These are phyloP conservation scores for Phytophthora uliginosa DNA, from an alignment of 352 stramenopile genomes.

Conservation along the genomic window DNA sequence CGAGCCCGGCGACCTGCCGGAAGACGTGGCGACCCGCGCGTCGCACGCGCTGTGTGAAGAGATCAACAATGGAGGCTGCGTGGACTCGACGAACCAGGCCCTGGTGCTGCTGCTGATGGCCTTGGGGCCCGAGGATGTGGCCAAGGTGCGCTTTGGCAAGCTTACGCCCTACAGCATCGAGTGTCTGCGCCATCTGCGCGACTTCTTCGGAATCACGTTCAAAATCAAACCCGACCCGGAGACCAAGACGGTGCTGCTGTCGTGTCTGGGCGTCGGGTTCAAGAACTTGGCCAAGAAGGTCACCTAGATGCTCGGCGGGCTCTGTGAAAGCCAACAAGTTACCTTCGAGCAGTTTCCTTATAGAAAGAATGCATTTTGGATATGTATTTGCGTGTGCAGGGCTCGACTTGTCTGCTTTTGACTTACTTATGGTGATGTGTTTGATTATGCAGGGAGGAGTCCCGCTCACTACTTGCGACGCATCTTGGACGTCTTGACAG, in stretches of 20 bases:
- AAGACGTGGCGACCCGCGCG: constrained; percentile 96
- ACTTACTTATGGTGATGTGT: background rate
- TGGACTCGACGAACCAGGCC: constrained; percentile 97
- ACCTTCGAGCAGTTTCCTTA: constrained; percentile 27
- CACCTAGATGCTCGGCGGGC: constrained; percentile 70
- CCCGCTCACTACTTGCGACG: constrained; percentile 55
- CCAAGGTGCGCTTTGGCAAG: constrained; percentile 93
- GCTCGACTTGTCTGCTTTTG: background rate
- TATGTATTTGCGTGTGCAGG: constrained; percentile 22
- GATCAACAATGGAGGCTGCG: constrained; percentile 94
- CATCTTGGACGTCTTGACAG: constrained; percentile 70
- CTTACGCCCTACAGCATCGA: constrained; percentile 91
- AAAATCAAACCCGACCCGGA: constrained; percentile 93
- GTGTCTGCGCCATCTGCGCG: constrained; percentile 90
- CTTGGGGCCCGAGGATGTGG: constrained; percentile 98
- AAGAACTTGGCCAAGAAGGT: constrained; percentile 97
- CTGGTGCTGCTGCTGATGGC: constrained; percentile 98
- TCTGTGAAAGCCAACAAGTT: constrained; percentile 10
- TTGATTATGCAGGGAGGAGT: constrained; percentile 3
- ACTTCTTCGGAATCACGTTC: constrained; percentile 96
- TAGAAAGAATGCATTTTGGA: constrained; percentile 48
- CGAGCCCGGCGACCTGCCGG: constrained; percentile 90
- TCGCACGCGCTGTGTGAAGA: constrained; percentile 98
- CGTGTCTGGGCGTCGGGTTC: constrained; percentile 95
- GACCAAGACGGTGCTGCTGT: constrained; percentile 94